Percentiles rank a stretch among this genome's conserved stretches.
Evolutionary conservation across 202 grass and related monocot genomes (phyloP).

Genomic region (Setaria viridis): DNA sequence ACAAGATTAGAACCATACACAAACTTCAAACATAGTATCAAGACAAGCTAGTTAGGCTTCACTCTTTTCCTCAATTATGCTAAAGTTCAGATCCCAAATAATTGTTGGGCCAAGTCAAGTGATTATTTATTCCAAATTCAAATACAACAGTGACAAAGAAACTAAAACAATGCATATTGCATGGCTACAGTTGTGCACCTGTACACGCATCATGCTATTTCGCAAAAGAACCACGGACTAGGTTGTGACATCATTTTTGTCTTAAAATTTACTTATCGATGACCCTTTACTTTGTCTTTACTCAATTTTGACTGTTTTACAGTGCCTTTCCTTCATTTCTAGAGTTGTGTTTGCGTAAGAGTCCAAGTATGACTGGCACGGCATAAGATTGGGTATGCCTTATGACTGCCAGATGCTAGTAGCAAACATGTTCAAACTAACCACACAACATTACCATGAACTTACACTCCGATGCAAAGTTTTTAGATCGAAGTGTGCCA

Average conservation of each 20-base stretch:
- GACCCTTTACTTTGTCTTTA: background rate
- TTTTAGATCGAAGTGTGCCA: background rate
- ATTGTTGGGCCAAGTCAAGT: background rate
- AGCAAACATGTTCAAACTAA: background rate
- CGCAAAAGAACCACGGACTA: background rate
- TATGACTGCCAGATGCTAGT: background rate
- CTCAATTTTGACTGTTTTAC: background rate
- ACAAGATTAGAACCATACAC: background rate
- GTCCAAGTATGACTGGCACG: background rate
- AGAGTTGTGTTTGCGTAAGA: background rate
- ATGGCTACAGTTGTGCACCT: background rate
- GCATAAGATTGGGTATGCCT: background rate
- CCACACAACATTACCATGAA: background rate
- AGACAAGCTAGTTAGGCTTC: background rate
- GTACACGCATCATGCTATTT: background rate
- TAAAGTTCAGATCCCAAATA: background rate
- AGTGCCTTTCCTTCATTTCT: background rate
- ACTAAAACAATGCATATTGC: background rate
- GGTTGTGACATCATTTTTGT: background rate
- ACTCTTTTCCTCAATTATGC: background rate
- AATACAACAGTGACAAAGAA: background rate
- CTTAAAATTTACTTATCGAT: background rate
- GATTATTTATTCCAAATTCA: background rate
- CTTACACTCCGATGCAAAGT: background rate
- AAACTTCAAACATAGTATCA: background rate